Conservation (phyloP, 2,329 filamentous ascomycete genomes). For the Colletotrichum graminicola region DNA sequence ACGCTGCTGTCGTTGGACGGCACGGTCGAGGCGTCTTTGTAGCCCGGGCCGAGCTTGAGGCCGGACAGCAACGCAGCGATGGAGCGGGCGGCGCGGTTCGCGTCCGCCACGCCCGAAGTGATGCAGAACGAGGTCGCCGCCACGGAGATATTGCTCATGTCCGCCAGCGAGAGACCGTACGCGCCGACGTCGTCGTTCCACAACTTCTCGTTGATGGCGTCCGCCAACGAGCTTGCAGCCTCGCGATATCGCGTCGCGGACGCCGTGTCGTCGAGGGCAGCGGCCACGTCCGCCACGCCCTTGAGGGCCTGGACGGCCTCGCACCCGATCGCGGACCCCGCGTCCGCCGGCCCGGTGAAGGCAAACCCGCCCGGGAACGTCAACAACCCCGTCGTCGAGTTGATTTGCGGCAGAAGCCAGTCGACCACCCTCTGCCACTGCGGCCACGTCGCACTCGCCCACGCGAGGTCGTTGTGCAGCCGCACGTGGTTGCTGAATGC, state of each 20-base stretch:
- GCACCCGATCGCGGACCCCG: slow-evolving; percentile 40
- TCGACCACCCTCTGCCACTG: slow-evolving; percentile 33
- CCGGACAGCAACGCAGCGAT: slow-evolving; percentile 34
- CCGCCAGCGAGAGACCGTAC: slow-evolving; percentile 28
- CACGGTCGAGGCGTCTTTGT: slow-evolving; percentile 42
- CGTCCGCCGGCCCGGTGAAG: slow-evolving; percentile 41
- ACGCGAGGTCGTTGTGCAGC: slow-evolving; percentile 40
- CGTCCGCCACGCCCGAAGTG: slow-evolving; percentile 40
- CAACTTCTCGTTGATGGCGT: slow-evolving; percentile 41
- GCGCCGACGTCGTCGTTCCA: slow-evolving; percentile 44
- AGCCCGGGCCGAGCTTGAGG: slow-evolving; percentile 42
- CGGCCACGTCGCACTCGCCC: slow-evolving; percentile 39
- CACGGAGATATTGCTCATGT: slow-evolving; percentile 37
- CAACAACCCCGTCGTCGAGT: slow-evolving; percentile 37
- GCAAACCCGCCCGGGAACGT: slow-evolving; percentile 26
- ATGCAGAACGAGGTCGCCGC: slow-evolving; percentile 43
- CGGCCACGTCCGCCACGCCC: slow-evolving; percentile 37
- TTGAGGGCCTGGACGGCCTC: slow-evolving; percentile 38
- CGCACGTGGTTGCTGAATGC: slow-evolving; percentile 42
- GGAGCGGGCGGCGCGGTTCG: slow-evolving; percentile 23
- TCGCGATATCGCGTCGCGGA: slow-evolving; percentile 36
- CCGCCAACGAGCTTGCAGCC: slow-evolving; percentile 41
- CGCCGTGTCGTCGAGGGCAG: slow-evolving; percentile 45
- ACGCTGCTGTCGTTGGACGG: slow-evolving; percentile 47
- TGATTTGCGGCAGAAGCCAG: slow-evolving; percentile 41